Evolutionary conservation across 768 basidiomycete genomes (phyloP).

Genomic region (Lactarius hatsudake): DNA sequence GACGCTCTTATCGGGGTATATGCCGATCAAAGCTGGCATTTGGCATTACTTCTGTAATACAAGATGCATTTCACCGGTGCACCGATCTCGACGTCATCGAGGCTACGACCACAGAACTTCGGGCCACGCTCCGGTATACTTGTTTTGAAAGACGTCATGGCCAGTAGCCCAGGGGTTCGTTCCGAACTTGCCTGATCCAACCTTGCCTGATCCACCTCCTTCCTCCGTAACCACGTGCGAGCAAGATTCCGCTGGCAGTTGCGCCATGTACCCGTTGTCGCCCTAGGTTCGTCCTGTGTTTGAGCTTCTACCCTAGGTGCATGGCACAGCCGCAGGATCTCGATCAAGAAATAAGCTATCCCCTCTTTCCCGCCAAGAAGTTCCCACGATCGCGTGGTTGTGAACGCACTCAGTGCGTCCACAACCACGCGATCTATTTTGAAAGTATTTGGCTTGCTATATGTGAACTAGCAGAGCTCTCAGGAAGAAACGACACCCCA

Average conservation of each 20-base stretch:
- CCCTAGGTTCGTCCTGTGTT: not conserved
- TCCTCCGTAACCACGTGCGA: slow-evolving; percentile 10
- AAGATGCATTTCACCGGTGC: not conserved
- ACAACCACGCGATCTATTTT: not conserved
- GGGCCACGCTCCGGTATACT: not conserved
- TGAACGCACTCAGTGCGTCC: too few species aligned
- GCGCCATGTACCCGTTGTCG: not conserved
- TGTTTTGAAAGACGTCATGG: slow-evolving; percentile 9
- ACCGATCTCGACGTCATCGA: slow-evolving; percentile 10
- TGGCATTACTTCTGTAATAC: not conserved
- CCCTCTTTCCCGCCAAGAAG: not conserved
- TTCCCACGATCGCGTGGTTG: not conserved
- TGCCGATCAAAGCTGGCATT: not conserved
- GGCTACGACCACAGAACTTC: not conserved
- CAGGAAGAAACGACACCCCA: not conserved
- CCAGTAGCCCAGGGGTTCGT: not conserved
- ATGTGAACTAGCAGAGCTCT: not conserved
- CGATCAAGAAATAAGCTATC: not conserved
- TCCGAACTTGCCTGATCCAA: slow-evolving; percentile 19
- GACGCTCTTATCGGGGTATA: slow-evolving; percentile 1
- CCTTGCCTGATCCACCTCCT: slow-evolving; percentile 17
- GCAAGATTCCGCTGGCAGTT: not conserved
- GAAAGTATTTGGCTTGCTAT: not conserved
- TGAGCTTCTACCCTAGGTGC: not conserved
- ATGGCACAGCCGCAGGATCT: not conserved